Percentiles rank a stretch among this genome's conserved stretches.
Conservation (phyloP, 164 flowering plant species). For the Chloranthus sessilifolius region DNA sequence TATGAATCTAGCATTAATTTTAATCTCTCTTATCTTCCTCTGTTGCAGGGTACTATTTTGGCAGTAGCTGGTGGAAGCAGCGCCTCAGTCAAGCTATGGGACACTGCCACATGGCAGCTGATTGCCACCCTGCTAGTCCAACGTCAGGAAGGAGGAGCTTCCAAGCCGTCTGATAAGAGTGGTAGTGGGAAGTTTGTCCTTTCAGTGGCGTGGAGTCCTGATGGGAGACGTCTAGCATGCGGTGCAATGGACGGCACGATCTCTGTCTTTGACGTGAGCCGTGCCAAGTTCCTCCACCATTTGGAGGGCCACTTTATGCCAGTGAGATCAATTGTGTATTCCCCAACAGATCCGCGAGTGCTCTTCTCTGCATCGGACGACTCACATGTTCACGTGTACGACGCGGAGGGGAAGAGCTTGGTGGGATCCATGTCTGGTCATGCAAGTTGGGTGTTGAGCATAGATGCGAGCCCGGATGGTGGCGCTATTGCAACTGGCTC, state of each 20-base stretch:
- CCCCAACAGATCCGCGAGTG: conserved; percentile 65
- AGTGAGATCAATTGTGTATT: conserved; percentile 77
- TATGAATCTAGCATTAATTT: no score
- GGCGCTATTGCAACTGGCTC: conserved; percentile 88
- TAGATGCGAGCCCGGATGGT: conserved; percentile 95
- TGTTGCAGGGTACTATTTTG: conserved; percentile 67
- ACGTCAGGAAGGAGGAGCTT: conserved; percentile 55
- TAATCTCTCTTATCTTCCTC: background rate
- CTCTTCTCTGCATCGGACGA: conserved; percentile 92
- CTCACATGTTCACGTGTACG: conserved; percentile 78
- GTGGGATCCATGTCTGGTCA: conserved; percentile 89
- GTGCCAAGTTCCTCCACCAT: conserved; percentile 83
- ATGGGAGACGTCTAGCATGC: conserved; percentile 82
- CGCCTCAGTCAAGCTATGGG: conserved; percentile 95
- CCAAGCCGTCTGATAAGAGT: conserved; percentile 67
- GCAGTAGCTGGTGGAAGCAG: conserved; percentile 99
- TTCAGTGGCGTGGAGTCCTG: conserved; percentile 96
- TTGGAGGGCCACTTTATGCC: conserved; percentile 98
- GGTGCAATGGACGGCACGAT: conserved; percentile 97
- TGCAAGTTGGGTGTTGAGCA: conserved; percentile 87
- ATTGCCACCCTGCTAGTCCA: conserved; percentile 62
- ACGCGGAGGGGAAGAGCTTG: conserved; percentile 76
- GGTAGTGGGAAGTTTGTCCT: conserved; percentile 88
- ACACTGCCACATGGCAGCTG: conserved; percentile 80
- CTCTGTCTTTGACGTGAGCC: conserved; percentile 74